Evolutionary conservation across 129 eudicot species (phyloP).

Genomic region (Silybum marianum): DNA sequence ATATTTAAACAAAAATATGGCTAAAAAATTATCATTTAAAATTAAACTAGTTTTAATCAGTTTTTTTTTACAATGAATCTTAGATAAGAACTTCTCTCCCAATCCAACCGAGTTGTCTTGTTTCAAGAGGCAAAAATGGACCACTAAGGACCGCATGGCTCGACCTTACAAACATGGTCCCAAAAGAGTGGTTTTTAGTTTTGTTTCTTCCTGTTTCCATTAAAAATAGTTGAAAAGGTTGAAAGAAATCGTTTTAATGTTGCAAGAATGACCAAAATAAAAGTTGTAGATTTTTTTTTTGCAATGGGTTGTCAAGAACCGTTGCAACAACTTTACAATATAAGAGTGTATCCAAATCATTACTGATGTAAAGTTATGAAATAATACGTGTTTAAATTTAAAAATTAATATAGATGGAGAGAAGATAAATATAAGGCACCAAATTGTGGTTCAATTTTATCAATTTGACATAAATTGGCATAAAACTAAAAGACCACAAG

Average conservation of each 20-base stretch:
- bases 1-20: no score
- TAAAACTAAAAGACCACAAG: no score
- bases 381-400: no score
- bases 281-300: no score
- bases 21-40: neutral
- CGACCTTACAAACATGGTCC: constrained; percentile 22
- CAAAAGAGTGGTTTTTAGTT: neutral
- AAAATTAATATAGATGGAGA: no score
- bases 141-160: constrained; percentile 14
- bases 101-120: constrained; percentile 4
- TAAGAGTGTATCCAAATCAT: neutral
- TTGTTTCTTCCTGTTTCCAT: neutral
- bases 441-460: no score
- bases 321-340: neutral
- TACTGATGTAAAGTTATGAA: no score
- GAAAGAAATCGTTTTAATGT: no score
- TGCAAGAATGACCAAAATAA: neutral
- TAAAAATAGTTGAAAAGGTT: neutral
- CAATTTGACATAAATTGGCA: no score
- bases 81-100: constrained; percentile 4
- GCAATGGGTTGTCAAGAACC: neutral
- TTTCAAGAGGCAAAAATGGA: constrained; percentile 13
- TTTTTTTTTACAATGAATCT: neutral
- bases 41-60: neutral
- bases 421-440: neutral